Conservation (phyloP, 2,329 filamentous ascomycete species). For the Chrysoporthe austroafricana region DNA sequence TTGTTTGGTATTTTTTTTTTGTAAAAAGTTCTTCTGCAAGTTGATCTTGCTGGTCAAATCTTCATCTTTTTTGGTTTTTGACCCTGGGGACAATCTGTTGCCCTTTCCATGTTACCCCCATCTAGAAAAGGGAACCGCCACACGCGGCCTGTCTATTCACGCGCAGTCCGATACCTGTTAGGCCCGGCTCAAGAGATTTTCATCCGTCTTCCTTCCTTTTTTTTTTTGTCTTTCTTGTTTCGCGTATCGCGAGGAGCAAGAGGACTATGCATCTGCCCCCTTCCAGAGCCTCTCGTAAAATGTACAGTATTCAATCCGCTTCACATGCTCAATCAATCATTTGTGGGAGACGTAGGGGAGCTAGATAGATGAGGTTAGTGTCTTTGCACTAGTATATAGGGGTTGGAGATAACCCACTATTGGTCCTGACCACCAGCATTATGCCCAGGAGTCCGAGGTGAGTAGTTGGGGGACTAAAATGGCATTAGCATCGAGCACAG, state of each 20-base stretch:
- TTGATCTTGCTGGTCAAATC: constrained; percentile 10
- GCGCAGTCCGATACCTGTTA: constrained; percentile 4
- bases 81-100: constrained; percentile 4
- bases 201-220: constrained; percentile 6
- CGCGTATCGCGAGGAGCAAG: background rate
- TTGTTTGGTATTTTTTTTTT: constrained; percentile 6
- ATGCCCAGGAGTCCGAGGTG: constrained; percentile 49
- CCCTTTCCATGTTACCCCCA: constrained; percentile 10
- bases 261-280: constrained; percentile 32
- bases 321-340: constrained; percentile 36
- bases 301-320: constrained; percentile 28
- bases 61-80: background rate
- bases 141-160: constrained; percentile 11
- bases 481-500: constrained; percentile 37
- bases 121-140: constrained; percentile 8
- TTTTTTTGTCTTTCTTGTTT: too few relatives aligned
- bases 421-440: constrained; percentile 43
- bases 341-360: constrained; percentile 45
- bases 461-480: constrained; percentile 46
- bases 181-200: background rate
- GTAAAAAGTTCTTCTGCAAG: background rate
- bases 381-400: too few relatives aligned
- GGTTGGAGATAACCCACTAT: constrained; percentile 42
- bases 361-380: constrained; percentile 30
- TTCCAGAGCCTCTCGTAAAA: constrained; percentile 35